Evolutionary conservation across 331 rosid species (phyloP), one percentile per base, ranked within the genome.

Genomic region (Acacia concinna): DNA sequence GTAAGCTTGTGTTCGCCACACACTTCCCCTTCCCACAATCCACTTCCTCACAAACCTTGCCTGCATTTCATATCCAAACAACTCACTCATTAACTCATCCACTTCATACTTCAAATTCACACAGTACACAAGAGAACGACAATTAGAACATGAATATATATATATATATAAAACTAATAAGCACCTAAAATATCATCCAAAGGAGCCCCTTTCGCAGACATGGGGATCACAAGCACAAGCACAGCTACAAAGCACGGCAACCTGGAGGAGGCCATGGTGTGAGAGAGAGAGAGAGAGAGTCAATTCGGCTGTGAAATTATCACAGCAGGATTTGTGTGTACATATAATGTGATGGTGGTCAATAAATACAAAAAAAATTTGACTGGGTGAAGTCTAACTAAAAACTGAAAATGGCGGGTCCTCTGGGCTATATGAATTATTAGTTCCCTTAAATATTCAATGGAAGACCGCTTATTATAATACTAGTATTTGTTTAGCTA

Each of bases 11-110:
- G 51, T 84, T 74, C 15, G 41, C 80, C 2, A 78, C 81, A 57
- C 98, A 94, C 0, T 2, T 82, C 78, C 98, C 98, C 52, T 74
- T 91, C 60, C 98, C 98, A 63, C 98, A 94, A 68, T 91, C 90
- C 43, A 94, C 86, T 46, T 81, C 74, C 0, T 89, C 84, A 40
- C 98, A 94, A 34, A 87, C 40, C 66, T 76, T 25, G 20, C 1
- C 97, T 91, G 89, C 73, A 88, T n/a, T n/a, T n/a, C n/a, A 74
- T 20, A 57, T 18, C 27, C 59, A 57, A 57, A 60, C 41, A 75
- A 27, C 9, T 49, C 6, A 2, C 15, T n/a, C 1, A 15, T 54
- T 72, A 30, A 66, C 30, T 34, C 18, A 46, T 1, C 32, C 66
- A 43, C 44, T 23, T 65, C 41, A 9, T 2, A 12, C n/a, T 23